phyloP scores from a whole-genome alignment of 1,139 yeast species.

The Yamadazyma taylorii region DNA sequence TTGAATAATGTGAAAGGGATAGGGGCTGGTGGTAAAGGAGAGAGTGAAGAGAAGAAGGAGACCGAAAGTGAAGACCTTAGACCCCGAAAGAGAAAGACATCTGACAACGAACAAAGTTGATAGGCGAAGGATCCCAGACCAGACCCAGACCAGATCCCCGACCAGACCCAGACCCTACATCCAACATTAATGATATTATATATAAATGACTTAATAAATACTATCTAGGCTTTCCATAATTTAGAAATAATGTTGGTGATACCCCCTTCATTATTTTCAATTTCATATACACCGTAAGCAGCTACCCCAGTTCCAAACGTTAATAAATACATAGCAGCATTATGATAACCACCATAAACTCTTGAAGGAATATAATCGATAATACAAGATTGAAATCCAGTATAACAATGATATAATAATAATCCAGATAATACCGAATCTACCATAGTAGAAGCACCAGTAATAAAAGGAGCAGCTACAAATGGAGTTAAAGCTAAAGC shows the following conservation, averaged over 20 bases:
- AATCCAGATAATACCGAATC: slow-evolving; percentile 69
- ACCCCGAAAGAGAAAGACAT: slow-evolving; percentile 8
- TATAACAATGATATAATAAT: slow-evolving; percentile 70
- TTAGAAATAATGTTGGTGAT: slow-evolving; percentile 34
- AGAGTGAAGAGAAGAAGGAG: slow-evolving; percentile 3
- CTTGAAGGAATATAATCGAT: slow-evolving; percentile 86
- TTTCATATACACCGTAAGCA: slow-evolving; percentile 76
- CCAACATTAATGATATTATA: neutral
- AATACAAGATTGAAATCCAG: slow-evolving; percentile 84
- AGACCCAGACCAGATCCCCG: no score
- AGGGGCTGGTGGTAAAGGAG: slow-evolving; percentile 6
- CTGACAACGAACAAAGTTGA: slow-evolving; percentile 5
- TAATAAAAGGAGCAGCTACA: slow-evolving; percentile 66
- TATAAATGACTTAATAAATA: slow-evolving; percentile 2
- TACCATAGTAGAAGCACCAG: slow-evolving; percentile 66
- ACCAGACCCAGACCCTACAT: no score
- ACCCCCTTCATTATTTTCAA: slow-evolving; percentile 67
- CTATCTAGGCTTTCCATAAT: slow-evolving; percentile 38
- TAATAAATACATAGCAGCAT: slow-evolving; percentile 60
- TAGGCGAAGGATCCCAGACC: no score
- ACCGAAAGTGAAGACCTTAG: slow-evolving; percentile 5
- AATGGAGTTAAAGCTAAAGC: slow-evolving; percentile 76
- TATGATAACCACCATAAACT: slow-evolving; percentile 74
- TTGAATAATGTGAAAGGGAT: slow-evolving; percentile 6
- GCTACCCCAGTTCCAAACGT: slow-evolving; percentile 70